Evolutionary conservation across 1,139 yeast species (phyloP).

Genomic region (Candida glucosophila): DNA sequence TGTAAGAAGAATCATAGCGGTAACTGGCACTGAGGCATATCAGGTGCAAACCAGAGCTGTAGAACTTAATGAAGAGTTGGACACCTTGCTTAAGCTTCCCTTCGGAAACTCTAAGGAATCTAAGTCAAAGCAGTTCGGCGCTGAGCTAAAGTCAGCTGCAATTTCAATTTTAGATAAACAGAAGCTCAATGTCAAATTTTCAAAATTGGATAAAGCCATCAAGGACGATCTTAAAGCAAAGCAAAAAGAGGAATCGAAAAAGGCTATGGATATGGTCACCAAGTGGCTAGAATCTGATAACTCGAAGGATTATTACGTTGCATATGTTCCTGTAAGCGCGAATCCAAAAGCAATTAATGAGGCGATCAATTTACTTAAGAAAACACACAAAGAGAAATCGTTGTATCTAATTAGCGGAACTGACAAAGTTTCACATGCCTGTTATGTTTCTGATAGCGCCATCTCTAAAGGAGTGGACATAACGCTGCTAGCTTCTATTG

Average conservation of each 20-base stretch:
- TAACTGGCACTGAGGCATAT: conserved; percentile 84
- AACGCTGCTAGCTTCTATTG: conserved; percentile 63
- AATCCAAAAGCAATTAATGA: conserved; percentile 94
- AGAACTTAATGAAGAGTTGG: conserved; percentile 58
- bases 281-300: conserved; percentile 49
- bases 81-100: conserved; percentile 45
- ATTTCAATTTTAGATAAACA: conserved; percentile 80
- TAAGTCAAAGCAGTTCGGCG: conserved; percentile 74
- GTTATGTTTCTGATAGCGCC: conserved; percentile 72
- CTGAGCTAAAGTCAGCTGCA: conserved; percentile 69
- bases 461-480: conserved; percentile 70
- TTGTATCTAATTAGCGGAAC: conserved; percentile 78
- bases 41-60: conserved; percentile 79
- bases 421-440: conserved; percentile 90
- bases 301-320: conserved; percentile 49
- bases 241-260: conserved; percentile 83
- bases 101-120: conserved; percentile 72
- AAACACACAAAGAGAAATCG: conserved; percentile 66
- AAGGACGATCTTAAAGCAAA: conserved; percentile 81
- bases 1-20: conserved; percentile 95
- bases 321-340: conserved; percentile 61
- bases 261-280: conserved; percentile 72
- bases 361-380: conserved; percentile 78
- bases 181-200: conserved; percentile 63
- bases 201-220: conserved; percentile 72